phyloP scores from a whole-genome alignment of 1,284 basidiomycete species.

The Boletellus deceptivus region DNA sequence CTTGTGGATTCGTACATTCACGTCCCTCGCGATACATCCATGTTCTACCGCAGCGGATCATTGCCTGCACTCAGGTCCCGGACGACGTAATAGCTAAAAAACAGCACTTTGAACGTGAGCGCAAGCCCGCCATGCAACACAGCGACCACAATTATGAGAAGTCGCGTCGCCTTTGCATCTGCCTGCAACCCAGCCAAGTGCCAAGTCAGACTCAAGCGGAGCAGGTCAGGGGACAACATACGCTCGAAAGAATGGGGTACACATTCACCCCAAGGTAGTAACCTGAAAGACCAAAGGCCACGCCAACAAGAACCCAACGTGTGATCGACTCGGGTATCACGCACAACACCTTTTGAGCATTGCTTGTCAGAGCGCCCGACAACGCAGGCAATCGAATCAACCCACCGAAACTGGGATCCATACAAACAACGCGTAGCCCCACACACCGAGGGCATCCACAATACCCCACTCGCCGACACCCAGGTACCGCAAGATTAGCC shows the following conservation, averaged over 20 bases:
- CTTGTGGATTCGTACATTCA: no score
- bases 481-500: constrained; percentile 78
- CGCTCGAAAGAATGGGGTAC: constrained; percentile 85
- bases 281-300: constrained; percentile 74
- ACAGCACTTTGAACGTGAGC: constrained; percentile 80
- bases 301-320: constrained; percentile 74
- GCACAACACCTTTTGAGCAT: constrained; percentile 61
- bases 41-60: constrained; percentile 22
- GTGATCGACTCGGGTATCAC: constrained; percentile 77
- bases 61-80: constrained; percentile 45
- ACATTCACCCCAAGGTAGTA: constrained; percentile 84
- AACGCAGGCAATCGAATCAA: constrained; percentile 7
- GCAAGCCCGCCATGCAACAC: constrained; percentile 73
- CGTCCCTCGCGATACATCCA: no score
- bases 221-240: constrained; percentile 39
- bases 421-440: constrained; percentile 73
- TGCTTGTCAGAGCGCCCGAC: not conserved
- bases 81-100: constrained; percentile 81
- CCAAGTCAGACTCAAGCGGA: constrained; percentile 1
- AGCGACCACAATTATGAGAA: constrained; percentile 72
- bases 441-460: constrained; percentile 72
- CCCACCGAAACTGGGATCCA: constrained; percentile 79
- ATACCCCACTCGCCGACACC: constrained; percentile 85
- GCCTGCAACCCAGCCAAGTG: constrained; percentile 44
- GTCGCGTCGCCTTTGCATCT: constrained; percentile 79